Conservation (phyloP, 2,329 filamentous ascomycete species). For the Pyrenochaeta sp. region DNA sequence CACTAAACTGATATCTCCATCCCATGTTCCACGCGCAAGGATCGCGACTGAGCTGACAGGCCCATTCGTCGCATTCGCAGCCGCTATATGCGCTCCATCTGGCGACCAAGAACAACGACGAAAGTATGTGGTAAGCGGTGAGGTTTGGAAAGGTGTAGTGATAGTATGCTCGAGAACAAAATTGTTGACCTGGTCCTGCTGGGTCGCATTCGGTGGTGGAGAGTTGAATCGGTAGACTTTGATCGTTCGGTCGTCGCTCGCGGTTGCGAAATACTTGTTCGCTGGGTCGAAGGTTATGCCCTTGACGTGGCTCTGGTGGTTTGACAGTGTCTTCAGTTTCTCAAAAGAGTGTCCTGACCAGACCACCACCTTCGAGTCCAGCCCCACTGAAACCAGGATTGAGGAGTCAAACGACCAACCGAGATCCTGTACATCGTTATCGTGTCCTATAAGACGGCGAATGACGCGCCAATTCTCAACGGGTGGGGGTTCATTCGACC, state of each 20-base stretch:
- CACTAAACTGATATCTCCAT: conserved; percentile 95
- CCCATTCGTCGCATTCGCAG: conserved; percentile 95
- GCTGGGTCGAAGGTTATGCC: conserved; percentile 98
- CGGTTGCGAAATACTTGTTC: conserved; percentile 99
- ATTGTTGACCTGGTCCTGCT: conserved; percentile 96
- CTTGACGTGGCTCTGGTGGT: conserved; percentile 97
- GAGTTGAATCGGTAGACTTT: conserved; percentile 96
- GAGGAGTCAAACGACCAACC: conserved; percentile 98
- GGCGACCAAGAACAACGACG: conserved; percentile 97
- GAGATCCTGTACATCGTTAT: conserved; percentile 97
- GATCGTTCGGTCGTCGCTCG: conserved; percentile 95
- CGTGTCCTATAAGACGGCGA: conserved; percentile 91
- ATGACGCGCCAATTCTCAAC: conserved; percentile 99
- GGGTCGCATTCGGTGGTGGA: conserved; percentile 84
- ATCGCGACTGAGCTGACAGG: conserved; percentile 98
- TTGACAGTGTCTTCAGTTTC: conserved; percentile 91
- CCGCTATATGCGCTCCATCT: conserved; percentile 95
- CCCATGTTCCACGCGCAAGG: conserved; percentile 90
- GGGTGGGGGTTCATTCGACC: conserved; percentile 86
- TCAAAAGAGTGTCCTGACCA: conserved; percentile 99
- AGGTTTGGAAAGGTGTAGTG: conserved; percentile 83
- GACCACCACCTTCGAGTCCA: conserved; percentile 97
- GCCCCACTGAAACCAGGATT: conserved; percentile 90
- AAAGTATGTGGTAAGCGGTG: conserved; percentile 96
- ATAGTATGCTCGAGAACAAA: conserved; percentile 96